Evolutionary conservation across 108 stramenopile genomes (phyloP), one percentile per base, ranked within the genome.

Genomic region (Cylindrotheca closterium): DNA sequence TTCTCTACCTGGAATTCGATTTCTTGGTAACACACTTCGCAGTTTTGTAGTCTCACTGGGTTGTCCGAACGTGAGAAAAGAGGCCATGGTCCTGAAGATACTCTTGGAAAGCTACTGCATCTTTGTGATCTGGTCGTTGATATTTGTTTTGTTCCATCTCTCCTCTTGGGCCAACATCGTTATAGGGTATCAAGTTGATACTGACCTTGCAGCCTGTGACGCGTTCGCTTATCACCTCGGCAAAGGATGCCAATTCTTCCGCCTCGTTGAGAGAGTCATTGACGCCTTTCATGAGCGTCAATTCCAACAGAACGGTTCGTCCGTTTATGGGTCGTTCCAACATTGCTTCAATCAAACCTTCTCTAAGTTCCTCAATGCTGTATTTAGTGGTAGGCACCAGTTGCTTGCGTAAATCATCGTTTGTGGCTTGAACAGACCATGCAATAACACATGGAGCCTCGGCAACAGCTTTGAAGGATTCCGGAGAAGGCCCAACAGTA

Each of bases 21-120:
- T n/a, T n/a, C n/a, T n/a, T n/a, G n/a, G n/a, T n/a, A n/a, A n/a
- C 94, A 78, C 94, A 95, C 0, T 91, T 91, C 17, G 94, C 83
- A 32, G 68, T 81, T 57, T 95, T 79, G 34, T 90, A 84, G 53
- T 95, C 94, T 12, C 94, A 91, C 50, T 91, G 67, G 28, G 88
- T 82, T 18, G 79, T 64, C 51, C 94, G 86, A 18, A 93, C 74
- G 63, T 76, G 74, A 47, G 74, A 63, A 30, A 67, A 73, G 23
- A 87, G 47, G 31, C 79, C 79, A 42, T 75, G 55, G 4, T 65
- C 54, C 57, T 49, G 62, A 45, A 93, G 54, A 33, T 54, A 64
- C 47, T 79, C 73, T 55, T 84, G 86, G 73, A 93, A 88, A 1
- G 52, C 67, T 28, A 34, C 46, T 0, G 87, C 78, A 32, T 47